Evolutionary conservation across 2,329 filamentous ascomycete genomes (phyloP), one percentile per base, ranked within the genome.

Genomic region (Claviceps quebecensis): DNA sequence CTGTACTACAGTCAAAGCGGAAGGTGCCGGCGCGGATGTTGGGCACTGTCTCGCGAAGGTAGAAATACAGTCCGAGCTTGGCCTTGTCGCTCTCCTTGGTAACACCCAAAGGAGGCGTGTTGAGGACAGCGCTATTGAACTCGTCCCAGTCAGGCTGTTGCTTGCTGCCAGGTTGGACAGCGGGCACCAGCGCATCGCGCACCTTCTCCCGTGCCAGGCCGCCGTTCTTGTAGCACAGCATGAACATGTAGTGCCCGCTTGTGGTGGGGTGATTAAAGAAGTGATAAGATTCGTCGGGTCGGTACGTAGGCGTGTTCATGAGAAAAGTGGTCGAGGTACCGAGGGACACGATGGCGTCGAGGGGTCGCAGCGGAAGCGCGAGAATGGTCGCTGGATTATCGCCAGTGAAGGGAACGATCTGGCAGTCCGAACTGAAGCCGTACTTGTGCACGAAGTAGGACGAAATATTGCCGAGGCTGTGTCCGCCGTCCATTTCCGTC

Each of bases 181-280:
- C 66, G 41, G 88, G 84, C 49, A 97, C 79, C 0, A 97, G 79
- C 0, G 79, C 75, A 63, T 98, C 88, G 51, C 93, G 85, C 55
- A 97, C 80, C 60, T 86, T 83, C 65, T 98, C 93, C 45, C 93
- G 85, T 2, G 93, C 91, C 1, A 97, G 80, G 2, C 89, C 89
- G 58, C 93, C 93, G 69, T 98, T 98, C 71, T 97, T 97, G 75
- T 97, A 98, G 76, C 93, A 98, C 38, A 98, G 81, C 93, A 98
- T 98, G 70, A 98, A 97, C 93, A 98, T 97, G 77, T 95, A 96
- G 54, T 96, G 78, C 1, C 86, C 88, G 0, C 83, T 72, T 1
- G 88, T 95, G 45, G 89, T 93, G 1, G 93, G 93, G 68, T 97
- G 90, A 72, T 96, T 95, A 79, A 97, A 94, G 75, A 97, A 95